Evolutionary conservation across 106 monocot species (phyloP).

Genomic region (Allium fistulosum): DNA sequence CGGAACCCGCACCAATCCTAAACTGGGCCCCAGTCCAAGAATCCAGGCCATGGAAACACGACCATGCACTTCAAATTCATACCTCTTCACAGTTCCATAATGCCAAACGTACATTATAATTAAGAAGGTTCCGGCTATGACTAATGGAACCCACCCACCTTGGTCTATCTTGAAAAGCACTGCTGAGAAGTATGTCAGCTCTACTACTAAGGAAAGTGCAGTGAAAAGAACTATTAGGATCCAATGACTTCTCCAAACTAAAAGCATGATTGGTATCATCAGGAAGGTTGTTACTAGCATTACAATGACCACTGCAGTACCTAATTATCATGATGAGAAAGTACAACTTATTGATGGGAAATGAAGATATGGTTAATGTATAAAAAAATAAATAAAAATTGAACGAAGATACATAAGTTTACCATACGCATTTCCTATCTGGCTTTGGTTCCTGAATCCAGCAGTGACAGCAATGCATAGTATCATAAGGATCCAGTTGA

Average conservation of each 20-base stretch:
- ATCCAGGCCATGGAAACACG: constrained; percentile 94
- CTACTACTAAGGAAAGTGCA: constrained; percentile 62
- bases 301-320: constrained; percentile 84
- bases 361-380: not conserved
- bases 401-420: not conserved
- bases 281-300: constrained; percentile 94
- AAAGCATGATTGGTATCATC: constrained; percentile 85
- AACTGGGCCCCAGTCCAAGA: constrained; percentile 79
- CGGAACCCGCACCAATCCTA: constrained; percentile 91
- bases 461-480: constrained; percentile 89
- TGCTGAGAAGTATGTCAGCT: constrained; percentile 80
- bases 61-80: constrained; percentile 84
- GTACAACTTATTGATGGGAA: not conserved
- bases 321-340: constrained; percentile 18
- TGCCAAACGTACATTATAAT: constrained; percentile 89
- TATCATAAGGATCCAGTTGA: constrained; percentile 93
- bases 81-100: constrained; percentile 64
- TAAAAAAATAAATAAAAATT: not conserved
- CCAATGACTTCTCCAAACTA: constrained; percentile 95
- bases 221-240: constrained; percentile 64
- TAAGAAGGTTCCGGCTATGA: constrained; percentile 64
- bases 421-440: constrained; percentile 99
- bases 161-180: constrained; percentile 80
- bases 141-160: constrained; percentile 91
- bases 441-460: constrained; percentile 87